Base-by-base conservation (phyloP, 1,139 yeast species). In the Kodamaea arcana region DNA sequence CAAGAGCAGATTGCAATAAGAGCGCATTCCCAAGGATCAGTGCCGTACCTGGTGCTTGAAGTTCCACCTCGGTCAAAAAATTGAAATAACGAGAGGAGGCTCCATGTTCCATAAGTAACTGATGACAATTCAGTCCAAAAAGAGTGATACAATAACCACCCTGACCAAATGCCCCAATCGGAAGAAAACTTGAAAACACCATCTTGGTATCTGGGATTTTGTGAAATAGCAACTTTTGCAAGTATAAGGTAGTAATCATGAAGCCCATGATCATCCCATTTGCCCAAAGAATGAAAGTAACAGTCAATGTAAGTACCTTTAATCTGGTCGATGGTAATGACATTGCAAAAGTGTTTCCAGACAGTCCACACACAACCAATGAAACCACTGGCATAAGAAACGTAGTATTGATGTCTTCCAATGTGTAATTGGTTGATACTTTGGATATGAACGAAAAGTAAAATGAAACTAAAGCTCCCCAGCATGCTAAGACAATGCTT, bases 151-250 rank as follows among this genome's bases (percentile, higher is more conserved):
- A 83, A 54, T 65, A 84, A 2, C 85, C 75, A 3, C 94, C 94
- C 58, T 87, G 96, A 15, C 96, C 95, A 52, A 83, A 58, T 44
- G 48, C 52, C 4, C 88, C 92, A 29, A 80, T 61, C 7, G 84
- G 81, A 35, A 79, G 66, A 51, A 81, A 80, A 38, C 71, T 56
- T 15, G 83, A 66, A 50, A 79, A 78, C 13, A 66, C 57, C 20
- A 75, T 58, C 16, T 38, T 41, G 17, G 51, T 43, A 3, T 69
- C 57, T 0, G 95, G 95, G 23, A 83, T 56, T 41, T 80, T 82
- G 53, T 72, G 65, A 8, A 73, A 57, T 14, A 83, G 57, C 24
- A 84, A 56, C 40, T 80, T 75, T 65, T 79, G 68, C 39, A 81
- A 60, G 51, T 80, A 79, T 4, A 83, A 61, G 9, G 79, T 62